Evolutionary conservation across 129 eudicot species (phyloP).

Genomic region (Dittrichia graveolens): DNA sequence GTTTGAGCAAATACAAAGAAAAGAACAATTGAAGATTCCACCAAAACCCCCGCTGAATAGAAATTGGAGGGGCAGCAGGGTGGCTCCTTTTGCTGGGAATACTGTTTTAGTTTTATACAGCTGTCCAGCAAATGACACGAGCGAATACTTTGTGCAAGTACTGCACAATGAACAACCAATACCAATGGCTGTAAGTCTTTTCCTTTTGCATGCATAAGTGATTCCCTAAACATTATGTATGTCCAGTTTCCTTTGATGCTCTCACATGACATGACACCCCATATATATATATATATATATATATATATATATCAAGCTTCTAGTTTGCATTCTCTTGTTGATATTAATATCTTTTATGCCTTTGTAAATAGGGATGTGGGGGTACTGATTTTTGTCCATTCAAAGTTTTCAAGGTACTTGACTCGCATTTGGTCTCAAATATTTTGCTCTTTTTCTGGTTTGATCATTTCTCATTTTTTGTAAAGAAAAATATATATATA

Average conservation of each 20-base stretch:
- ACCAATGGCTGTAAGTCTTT: constrained; percentile 74
- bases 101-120: constrained; percentile 75
- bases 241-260: neutral
- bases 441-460: neutral
- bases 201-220: neutral
- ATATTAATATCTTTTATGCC: neutral
- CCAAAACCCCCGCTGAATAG: constrained; percentile 83
- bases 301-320: constrained; percentile 1
- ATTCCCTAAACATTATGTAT: too few relatives aligned
- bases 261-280: neutral
- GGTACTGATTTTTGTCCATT: constrained; percentile 77
- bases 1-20: constrained; percentile 71
- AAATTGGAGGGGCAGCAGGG: constrained; percentile 83
- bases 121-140: constrained; percentile 56
- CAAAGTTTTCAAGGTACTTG: constrained; percentile 77
- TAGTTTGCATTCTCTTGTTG: neutral
- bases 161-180: constrained; percentile 85
- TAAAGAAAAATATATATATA: too few relatives aligned
- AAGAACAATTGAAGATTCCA: constrained; percentile 69
- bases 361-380: constrained; percentile 71
- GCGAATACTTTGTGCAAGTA: constrained; percentile 77
- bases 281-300: too few relatives aligned
- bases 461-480: neutral
- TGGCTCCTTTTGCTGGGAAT: constrained; percentile 93
- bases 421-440: neutral